Evolutionary conservation across 257 asterid genomes (phyloP).

Genomic region (Rehmannia glutinosa): DNA sequence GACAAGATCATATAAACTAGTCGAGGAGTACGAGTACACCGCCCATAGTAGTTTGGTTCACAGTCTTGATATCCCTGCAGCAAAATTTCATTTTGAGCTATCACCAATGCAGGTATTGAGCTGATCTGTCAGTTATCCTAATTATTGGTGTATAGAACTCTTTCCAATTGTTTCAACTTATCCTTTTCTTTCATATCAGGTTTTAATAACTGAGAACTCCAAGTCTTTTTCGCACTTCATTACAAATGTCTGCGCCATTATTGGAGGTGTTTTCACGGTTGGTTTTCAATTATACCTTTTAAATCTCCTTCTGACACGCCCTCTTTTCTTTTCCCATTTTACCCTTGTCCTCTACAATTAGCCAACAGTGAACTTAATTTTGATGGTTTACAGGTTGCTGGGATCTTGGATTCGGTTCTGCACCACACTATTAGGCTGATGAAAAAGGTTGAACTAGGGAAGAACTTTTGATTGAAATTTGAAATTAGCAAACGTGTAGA

Average conservation of each 20-base stretch:
- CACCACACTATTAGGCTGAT: conserved; percentile 65
- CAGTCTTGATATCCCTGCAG: conserved; percentile 74
- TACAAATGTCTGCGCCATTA: conserved; percentile 81
- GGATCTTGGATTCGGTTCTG: conserved; percentile 74
- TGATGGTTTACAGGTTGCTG: conserved; percentile 74
- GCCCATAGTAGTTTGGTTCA: conserved; percentile 92
- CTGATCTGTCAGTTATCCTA: conserved; percentile 1
- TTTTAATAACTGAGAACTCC: conserved; percentile 63
- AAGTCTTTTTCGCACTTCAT: conserved; percentile 82
- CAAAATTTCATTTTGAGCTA: conserved; percentile 79
- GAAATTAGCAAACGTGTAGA: conserved; percentile 18
- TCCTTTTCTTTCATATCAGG: conserved; percentile 34
- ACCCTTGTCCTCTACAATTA: not conserved
- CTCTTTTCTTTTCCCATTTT: no score
- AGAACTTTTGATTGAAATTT: conserved; percentile 46
- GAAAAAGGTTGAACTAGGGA: conserved; percentile 86
- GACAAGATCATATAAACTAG: conserved; percentile 73
- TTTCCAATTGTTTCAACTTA: conserved; percentile 9
- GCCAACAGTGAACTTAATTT: not conserved
- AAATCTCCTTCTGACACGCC: no score
- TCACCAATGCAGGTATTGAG: conserved; percentile 90
- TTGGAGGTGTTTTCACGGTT: conserved; percentile 95
- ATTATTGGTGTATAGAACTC: not conserved
- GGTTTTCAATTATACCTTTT: no score
- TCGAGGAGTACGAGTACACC: conserved; percentile 90